Percentiles rank a stretch among this genome's conserved stretches.
Evolutionary conservation across 2,329 filamentous ascomycete genomes (phyloP).

Genomic region (Fusarium nodosum): DNA sequence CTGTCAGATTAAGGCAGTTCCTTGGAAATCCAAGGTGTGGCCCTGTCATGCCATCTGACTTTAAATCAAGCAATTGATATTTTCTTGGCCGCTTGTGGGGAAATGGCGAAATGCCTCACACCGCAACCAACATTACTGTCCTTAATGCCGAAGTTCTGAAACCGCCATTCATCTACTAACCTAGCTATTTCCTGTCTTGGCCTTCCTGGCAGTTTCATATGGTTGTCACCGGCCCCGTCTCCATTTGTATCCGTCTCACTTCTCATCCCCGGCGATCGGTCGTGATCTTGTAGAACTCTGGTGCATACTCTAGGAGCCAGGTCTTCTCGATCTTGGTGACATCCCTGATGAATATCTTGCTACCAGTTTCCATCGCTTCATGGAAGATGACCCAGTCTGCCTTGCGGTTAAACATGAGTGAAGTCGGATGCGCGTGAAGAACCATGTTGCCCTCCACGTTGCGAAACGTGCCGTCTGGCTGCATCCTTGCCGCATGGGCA

Average conservation of each 20-base stretch:
- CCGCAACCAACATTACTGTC: constrained; percentile 19
- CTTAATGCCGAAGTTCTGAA: constrained; percentile 40
- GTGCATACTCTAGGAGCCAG: constrained; percentile 93
- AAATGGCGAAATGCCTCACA: constrained; percentile 44
- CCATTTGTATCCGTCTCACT: constrained; percentile 29
- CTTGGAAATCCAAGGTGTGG: constrained; percentile 7
- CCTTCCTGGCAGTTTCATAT: constrained; percentile 43
- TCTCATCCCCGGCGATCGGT: constrained; percentile 47
- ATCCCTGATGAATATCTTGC: constrained; percentile 91
- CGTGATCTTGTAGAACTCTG: constrained; percentile 80
- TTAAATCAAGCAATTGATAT: constrained; percentile 29
- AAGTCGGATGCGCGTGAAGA: constrained; percentile 90
- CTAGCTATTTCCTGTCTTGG: constrained; percentile 14
- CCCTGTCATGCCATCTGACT: constrained; percentile 36
- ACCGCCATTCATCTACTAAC: constrained; percentile 32
- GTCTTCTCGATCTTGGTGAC: constrained; percentile 92
- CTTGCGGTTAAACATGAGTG: constrained; percentile 95
- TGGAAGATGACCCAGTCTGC: constrained; percentile 97
- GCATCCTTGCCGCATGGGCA: constrained; percentile 93
- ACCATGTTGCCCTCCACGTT: constrained; percentile 84
- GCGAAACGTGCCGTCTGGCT: constrained; percentile 89
- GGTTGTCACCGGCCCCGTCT: constrained; percentile 7
- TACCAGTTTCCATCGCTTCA: constrained; percentile 89
- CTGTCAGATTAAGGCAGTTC: constrained; percentile 13
- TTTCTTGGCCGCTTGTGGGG: constrained; percentile 13